Evolutionary conservation across 176 grass and related monocot genomes (phyloP).

Genomic region (Hordeum marinum): DNA sequence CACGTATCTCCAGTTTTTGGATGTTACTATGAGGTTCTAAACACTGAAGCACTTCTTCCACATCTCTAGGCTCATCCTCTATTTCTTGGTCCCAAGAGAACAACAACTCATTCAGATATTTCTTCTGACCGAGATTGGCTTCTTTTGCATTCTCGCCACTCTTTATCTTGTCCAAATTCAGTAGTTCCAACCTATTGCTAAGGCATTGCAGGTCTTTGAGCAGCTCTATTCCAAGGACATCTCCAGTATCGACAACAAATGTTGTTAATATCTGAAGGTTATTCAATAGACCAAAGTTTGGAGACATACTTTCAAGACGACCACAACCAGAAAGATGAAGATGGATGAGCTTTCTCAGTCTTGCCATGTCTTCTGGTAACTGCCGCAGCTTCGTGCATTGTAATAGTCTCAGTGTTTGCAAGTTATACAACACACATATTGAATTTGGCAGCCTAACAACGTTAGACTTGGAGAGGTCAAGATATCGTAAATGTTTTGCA

Average conservation of each 20-base stretch:
- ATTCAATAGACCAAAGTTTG: neutral
- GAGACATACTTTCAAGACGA: neutral
- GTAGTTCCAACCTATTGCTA: neutral
- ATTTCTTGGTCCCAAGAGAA: neutral
- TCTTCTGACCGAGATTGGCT: neutral
- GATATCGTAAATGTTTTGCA: neutral
- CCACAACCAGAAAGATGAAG: neutral
- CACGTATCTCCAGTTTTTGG: neutral
- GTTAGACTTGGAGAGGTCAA: neutral
- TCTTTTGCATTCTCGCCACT: neutral
- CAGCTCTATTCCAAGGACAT: slow-evolving; percentile 12
- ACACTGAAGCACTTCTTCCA: neutral
- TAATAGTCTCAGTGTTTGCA: neutral
- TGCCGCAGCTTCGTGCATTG: fast-evolving
- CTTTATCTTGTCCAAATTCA: neutral
- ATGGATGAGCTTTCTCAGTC: neutral
- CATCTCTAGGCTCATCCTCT: neutral
- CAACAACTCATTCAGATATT: neutral
- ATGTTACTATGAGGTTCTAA: neutral
- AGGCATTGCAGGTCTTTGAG: neutral
- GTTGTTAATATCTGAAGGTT: slow-evolving; percentile 13
- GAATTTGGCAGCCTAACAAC: neutral
- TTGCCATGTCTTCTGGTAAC: neutral
- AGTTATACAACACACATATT: neutral
- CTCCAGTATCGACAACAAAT: neutral